phyloP scores from a whole-genome alignment of 306 rosid species.

The Casuarina glauca region DNA sequence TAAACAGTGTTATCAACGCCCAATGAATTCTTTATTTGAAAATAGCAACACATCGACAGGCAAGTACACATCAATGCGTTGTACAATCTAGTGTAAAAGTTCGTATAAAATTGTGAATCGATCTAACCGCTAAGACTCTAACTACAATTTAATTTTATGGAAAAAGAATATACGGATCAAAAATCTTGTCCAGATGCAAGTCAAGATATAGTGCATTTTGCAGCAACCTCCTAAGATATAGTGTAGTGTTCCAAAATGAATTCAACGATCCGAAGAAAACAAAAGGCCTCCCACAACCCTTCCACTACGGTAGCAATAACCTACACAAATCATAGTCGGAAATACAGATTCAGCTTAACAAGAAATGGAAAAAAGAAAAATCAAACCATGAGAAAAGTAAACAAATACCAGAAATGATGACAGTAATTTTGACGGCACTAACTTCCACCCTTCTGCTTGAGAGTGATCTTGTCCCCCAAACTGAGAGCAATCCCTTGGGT shows the following conservation, averaged over 20 bases:
- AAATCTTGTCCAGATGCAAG: neutral
- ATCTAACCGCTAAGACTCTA: neutral
- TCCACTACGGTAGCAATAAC: neutral
- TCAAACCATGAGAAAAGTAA: neutral
- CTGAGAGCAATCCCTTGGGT: slow-evolving; percentile 98
- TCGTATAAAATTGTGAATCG: neutral
- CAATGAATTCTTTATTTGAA: neutral
- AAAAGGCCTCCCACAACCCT: neutral
- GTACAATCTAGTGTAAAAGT: neutral
- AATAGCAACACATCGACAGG: neutral
- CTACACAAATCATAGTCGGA: neutral
- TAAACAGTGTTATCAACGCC: neutral
- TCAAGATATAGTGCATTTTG: neutral
- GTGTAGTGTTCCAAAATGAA: neutral
- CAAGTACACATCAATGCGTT: neutral
- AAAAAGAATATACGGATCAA: neutral
- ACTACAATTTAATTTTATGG: neutral
- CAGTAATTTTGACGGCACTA: neutral
- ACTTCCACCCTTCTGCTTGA: slow-evolving; percentile 87
- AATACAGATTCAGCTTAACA: neutral
- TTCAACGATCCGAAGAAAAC: neutral
- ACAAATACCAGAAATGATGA: neutral
- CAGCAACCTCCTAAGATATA: neutral
- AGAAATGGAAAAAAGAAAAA: neutral
- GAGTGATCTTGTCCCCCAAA: slow-evolving; percentile 97